Evolutionary conservation across 2,329 filamentous ascomycete species (phyloP), one percentile per base, ranked within the genome.

Genomic region (Pseudogymnoascus sp.): DNA sequence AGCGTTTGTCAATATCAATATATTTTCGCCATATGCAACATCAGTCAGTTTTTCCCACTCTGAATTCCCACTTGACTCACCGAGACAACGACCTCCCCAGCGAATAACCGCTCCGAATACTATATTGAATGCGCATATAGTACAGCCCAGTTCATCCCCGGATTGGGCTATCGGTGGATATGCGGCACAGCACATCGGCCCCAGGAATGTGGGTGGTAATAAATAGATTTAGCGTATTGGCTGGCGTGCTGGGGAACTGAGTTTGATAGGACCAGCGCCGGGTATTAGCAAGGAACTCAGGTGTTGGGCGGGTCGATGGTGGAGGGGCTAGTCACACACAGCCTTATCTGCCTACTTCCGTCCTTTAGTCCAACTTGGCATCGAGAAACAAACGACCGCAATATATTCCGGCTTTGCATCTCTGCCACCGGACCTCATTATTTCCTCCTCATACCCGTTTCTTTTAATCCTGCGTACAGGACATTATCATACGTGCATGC

Each of bases 171-270:
- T 54, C 47, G 15, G 47, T 54, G 47, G 47, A 54, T 54, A 21
- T 54, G 47, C 29, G 47, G 47, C 47, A 54, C 47, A 54, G 47
- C 47, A 54, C 47, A 8, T 54, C 47, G 47, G 47, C 29, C n/a
- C 47, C 47, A 54, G 47, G n/a, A 54, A 54, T 15, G 47, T 54
- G 47, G 47, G 47, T 54, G 47, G 47, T 54, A 54, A 54, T 54
- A 54, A 54, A 54, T 54, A 54, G 47, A 54, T 54, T 54, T 54
- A 54, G 47, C 47, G 47, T 33, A 54, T 7, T n/a, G 41, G 10
- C 29, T 54, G 47, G 47, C 29, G 47, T 17, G 26, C 7, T 21
- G 47, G n/a, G 5, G 9, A 54, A 54, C 29, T 54, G 29, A 54
- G 9, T 54, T 54, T 54, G 47, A 54, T 54, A 54, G 47, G 47